Base-by-base conservation (phyloP, 2,329 filamentous ascomycete genomes). In the Aaosphaeria arxii region DNA sequence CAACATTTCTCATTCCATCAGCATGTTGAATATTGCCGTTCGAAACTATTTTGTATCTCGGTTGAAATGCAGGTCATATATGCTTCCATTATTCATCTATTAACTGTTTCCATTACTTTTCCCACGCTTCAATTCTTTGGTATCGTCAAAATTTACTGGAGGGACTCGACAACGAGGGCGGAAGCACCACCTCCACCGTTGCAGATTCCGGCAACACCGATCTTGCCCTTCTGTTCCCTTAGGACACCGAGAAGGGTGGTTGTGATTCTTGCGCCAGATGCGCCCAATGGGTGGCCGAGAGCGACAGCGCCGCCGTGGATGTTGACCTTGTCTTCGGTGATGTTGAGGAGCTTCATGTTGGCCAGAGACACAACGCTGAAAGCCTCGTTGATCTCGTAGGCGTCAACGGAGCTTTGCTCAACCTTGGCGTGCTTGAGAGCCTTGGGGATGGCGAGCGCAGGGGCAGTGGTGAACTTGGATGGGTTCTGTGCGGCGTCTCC, bases 331-430 rank as follows among this genome's bases (percentile, higher is more conserved):
- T 91, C 88, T 57, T 88, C 81, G 55, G 79, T 78, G 48, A 99
- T 76, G 53, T 79, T 81, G 38, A 99, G 84, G 47, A 97, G 73
- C 83, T 99, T 96, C 77, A 96, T 85, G 79, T 99, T 99, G 58
- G 94, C 91, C 45, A 99, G 82, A 36, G 94, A 90, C 55, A 99
- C 94, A 43, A 96, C 94, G 54, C 89, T 94, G 80, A 99, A 99
- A 39, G 94, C 94, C 80, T 99, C 94, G 79, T 99, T 99, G 80
- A 99, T 96, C 80, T 99, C 94, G 73, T 94, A 99, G 61, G 85
- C 94, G 66, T 97, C 92, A 49, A 99, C 81, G 50, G 89, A 80
- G 55, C 86, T 83, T 59, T 85, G 81, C 48, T 84, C 82, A 53
- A 99, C 76, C 54, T 89, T 88, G 52, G 94, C 94, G 75, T 99